Evolutionary conservation across 805 yeast genomes (phyloP), one percentile per base, ranked within the genome.

Genomic region (Spathaspora boniae): DNA sequence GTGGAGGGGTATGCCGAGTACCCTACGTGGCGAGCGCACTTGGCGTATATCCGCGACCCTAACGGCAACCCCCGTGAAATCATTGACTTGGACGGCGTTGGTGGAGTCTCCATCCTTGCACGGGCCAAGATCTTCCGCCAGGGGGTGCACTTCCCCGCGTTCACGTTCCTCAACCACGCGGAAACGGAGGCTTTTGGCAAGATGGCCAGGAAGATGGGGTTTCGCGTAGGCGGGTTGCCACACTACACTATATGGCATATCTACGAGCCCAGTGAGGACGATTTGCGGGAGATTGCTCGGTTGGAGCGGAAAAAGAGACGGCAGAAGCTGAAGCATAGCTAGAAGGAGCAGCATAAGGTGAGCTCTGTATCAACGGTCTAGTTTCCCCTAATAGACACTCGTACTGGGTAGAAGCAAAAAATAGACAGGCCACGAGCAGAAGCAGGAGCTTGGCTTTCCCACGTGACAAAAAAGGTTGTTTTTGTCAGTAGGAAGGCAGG

Each of bases 191-290:
- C 87, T 1, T 84, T 84, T 61, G 94, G 94, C 24, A 84, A 84
- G 50, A 70, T 87, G 81, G 80, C 88, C 15, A 80, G 70, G 47
- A 65, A 68, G 43, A 82, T 86, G 83, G 95, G 94, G 5, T 85
- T 74, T 59, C 67, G 67, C 42, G 95, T 87, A 9, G 93, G 88
- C 25, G 96, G 96, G 0, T 69, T 87, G 44, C 95, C 96, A 4
- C 89, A 87, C 61, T 87, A 86, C 58, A 85, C 89, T 0, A 67
- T 86, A 28, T 86, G 95, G 95, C 96, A 86, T 58, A 83, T 87
- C 32, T 85, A 82, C 55, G 95, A 85, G 53, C 95, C 95, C 11
- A 82, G 89, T 62, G 89, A 82, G 56, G 91, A 85, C 51, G 95
- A 85, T 60, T 65, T 85, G 45, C 68, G 71, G 46, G 78, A 79